Evolutionary conservation across 345 rosid genomes (phyloP).

Genomic region (Citrus hindsii): DNA sequence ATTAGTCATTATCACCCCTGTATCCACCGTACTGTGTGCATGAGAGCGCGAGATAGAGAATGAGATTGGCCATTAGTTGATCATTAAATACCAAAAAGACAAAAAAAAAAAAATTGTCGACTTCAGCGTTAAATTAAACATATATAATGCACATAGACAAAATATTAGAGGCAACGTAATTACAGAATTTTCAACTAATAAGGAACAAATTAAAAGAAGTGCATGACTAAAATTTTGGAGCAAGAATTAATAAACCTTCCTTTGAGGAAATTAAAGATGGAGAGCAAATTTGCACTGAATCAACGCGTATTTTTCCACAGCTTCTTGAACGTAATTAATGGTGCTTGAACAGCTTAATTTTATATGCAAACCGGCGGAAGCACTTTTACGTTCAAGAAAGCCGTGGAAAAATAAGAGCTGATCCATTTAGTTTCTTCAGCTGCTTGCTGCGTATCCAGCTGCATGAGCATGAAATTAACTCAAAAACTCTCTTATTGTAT

Average conservation of each 20-base stretch:
- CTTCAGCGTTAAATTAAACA: background rate
- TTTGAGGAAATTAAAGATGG: background rate
- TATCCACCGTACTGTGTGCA: background rate
- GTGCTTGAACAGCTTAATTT: background rate
- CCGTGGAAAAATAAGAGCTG: background rate
- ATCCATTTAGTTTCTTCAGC: background rate
- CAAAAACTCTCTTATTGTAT: background rate
- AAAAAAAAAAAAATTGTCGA: background rate
- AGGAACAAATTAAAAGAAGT: background rate
- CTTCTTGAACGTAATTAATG: background rate
- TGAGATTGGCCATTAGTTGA: background rate
- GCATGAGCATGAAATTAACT: background rate
- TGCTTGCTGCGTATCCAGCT: background rate
- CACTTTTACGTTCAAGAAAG: constrained; percentile 1
- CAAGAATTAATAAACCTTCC: background rate
- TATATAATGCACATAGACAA: background rate
- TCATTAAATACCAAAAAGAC: background rate
- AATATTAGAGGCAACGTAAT: background rate
- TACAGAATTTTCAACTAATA: background rate
- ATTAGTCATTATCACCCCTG: no score
- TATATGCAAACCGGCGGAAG: background rate
- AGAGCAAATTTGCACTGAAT: background rate
- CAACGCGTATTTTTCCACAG: background rate
- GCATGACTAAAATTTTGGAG: background rate
- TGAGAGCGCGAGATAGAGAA: background rate